Base-by-base conservation (phyloP, 1,284 basidiomycete species). In the Earliella scabrosa region DNA sequence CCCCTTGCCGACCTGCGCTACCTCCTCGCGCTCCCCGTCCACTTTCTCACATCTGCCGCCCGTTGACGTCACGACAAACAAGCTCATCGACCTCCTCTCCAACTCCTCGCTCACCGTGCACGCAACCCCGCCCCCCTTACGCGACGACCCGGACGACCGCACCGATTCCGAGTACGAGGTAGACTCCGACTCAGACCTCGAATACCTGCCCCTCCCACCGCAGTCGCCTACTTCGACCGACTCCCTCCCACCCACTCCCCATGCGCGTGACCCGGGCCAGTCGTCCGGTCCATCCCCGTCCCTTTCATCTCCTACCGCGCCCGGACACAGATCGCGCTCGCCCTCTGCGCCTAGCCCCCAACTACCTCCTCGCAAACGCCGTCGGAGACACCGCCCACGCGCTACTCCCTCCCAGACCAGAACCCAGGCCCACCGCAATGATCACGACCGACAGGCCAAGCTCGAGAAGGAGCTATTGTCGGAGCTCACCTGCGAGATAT, bases 401-500 rank as follows among this genome's bases (percentile, higher is more conserved):
- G 45, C 36, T 56, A 58, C 52, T 52, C 52, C 47, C 41, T 31
- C 56, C 14, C 57, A 20, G 9, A 23, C 41, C 44, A 63, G 45
- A 40, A 49, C 52, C 53, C 60, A 62, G 43, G 55, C 62, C n/a
- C 54, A 57, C 57, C 45, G 66, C n/a, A 66, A 48, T 58, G 67
- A 52, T 66, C 61, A 63, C 45, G 54, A 69, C 65, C 52, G 64
- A n/a, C 61, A 65, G 47, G 60, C 63, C 2, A 70, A 72, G 40
- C 85, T 93, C 61, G 79, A 86, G 66, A 92, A 91, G 68, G 87
- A 91, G 43, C 79, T 97, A 6, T 69, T 84, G 26, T 70, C 81
- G 10, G 89, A 95, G 65, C 78, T 97, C 49, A 89, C 87, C 27
- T 98, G 95, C 71, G 92, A 96, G 71, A 93, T 98, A 31, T 98